Conservation (phyloP, 805 yeast species). For the Starmerella apis region DNA sequence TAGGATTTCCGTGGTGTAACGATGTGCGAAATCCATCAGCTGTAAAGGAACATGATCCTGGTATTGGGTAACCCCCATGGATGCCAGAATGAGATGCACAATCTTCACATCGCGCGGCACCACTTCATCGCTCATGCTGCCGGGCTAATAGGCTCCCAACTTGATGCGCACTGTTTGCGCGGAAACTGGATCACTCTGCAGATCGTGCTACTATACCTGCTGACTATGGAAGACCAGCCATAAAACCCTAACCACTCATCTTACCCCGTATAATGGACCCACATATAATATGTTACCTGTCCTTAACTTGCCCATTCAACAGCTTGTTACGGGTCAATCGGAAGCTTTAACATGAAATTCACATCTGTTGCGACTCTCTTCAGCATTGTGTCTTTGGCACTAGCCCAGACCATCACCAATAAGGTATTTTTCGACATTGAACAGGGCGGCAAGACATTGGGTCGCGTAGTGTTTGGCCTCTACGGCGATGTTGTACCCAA, state of each 20-base stretch:
- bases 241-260: no score
- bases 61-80: conserved; percentile 82
- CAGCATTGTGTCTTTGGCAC: conserved; percentile 16
- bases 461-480: conserved; percentile 76
- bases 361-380: conserved; percentile 9
- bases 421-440: conserved; percentile 77
- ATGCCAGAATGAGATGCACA: conserved; percentile 79
- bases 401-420: conserved; percentile 48
- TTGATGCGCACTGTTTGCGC: neutral
- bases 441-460: conserved; percentile 67
- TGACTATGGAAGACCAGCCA: no score
- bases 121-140: conserved; percentile 22
- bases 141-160: no score
- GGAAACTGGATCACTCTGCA: neutral
- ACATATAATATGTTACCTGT: no score
- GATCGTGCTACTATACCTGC: neutral
- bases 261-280: no score
- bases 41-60: conserved; percentile 95
- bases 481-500: conserved; percentile 88
- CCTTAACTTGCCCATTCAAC: neutral
- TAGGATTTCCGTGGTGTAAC: conserved; percentile 72
- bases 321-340: neutral
- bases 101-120: conserved; percentile 84
- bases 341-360: conserved; percentile 12
- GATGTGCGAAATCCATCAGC: conserved; percentile 90